Conservation (phyloP, 768 basidiomycete species). For the Lentinula lateritia region DNA sequence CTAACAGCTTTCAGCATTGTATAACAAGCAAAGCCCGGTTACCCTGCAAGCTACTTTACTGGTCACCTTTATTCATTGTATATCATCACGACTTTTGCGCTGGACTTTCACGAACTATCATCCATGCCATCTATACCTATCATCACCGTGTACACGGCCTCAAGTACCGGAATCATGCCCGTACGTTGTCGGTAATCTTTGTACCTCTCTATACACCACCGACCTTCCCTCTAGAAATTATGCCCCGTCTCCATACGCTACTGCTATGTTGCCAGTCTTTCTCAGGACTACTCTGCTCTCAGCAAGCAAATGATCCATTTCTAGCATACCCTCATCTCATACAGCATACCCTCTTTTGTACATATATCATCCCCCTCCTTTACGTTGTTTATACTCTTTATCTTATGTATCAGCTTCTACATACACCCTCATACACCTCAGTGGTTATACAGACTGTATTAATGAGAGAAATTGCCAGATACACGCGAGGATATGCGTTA, state of each 20-base stretch:
- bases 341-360: not conserved
- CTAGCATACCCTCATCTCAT: not conserved
- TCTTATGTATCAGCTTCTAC: not conserved
- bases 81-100: not conserved
- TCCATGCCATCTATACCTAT: not conserved
- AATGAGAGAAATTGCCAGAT: not conserved
- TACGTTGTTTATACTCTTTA: not conserved
- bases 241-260: not conserved
- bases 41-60: constrained; percentile 2
- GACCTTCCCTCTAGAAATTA: not conserved
- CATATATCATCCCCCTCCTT: not conserved
- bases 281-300: not conserved
- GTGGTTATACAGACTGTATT: too few relatives aligned
- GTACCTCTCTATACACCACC: not conserved
- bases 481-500: too few relatives aligned
- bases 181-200: not conserved
- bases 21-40: not conserved
- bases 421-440: too few relatives aligned
- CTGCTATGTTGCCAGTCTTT: not conserved
- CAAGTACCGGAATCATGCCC: constrained; percentile 1
- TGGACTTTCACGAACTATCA: not conserved
- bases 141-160: not conserved
- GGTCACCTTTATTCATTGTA: not conserved
- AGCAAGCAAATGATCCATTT: not conserved
- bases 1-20: not conserved